Evolutionary conservation across 2,329 filamentous ascomycete species (phyloP), one percentile per base, ranked within the genome.

Genomic region (Pseudogymnoascus sp.): DNA sequence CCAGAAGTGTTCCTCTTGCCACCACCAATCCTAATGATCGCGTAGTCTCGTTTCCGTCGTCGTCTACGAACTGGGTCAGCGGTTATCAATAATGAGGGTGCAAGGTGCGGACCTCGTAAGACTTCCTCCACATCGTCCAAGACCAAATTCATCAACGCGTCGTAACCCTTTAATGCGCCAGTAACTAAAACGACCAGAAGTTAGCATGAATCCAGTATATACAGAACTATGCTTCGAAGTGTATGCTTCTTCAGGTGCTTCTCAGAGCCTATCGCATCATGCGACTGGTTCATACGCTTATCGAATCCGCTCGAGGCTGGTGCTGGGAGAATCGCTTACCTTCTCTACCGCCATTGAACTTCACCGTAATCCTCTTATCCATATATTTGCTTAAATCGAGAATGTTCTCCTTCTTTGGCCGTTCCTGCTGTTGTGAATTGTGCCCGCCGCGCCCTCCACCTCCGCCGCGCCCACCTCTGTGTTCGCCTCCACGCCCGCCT

Each of bases 321-420:
- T 35, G 23, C 18, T 59, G 31, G 40, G 21, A 23, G 31, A 74
- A 40, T 21, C 18, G 33, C 82, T 66, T 73, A 94, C 92, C 90
- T 81, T 97, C 92, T 65, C 93, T 81, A 1, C 94, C 94, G 44
- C 94, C 94, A 73, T 91, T 97, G 76, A 99, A 97, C 78, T 97
- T 97, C 74, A 99, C 92, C 8, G 84, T 89, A 69, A 99, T 91
- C 73, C 89, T 84, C 84, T 97, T 96, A 77, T 99, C 92, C 89
- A 96, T 92, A 77, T 97, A 99, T 79, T 96, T 96, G 74, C 82
- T 86, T 71, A 99, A 77, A 73, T 99, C 93, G 62, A 99, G 84
- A 71, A 99, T 99, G 75, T 97, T 97, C 78, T 99, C 94, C 82
- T 97, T 97, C 85, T 96, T 97, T 65, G 92, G 91, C 70, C 88